Conservation (phyloP, 768 basidiomycete genomes). For the Lanmaoa pseudosensibilis region DNA sequence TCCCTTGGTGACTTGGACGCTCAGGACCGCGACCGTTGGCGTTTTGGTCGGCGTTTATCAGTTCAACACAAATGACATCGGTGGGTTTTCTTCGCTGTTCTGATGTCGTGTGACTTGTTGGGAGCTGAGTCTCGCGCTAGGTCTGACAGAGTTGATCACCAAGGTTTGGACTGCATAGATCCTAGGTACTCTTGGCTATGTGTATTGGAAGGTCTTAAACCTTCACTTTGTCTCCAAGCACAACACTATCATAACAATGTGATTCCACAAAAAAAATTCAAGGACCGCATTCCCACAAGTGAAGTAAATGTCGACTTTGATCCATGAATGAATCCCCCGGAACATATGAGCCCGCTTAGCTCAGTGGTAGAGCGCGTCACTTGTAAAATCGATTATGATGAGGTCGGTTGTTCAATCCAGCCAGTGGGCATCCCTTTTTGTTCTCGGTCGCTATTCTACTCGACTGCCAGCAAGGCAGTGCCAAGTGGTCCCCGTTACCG, state of each 20-base stretch:
- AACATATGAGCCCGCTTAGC: conserved; percentile 2
- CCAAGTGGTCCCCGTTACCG: neutral
- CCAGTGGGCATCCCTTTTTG: conserved; percentile 37
- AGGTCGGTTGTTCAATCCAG: conserved; percentile 48
- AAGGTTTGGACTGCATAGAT: conserved; percentile 78
- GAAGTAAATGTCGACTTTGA: neutral
- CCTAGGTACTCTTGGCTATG: neutral
- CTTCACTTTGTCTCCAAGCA: neutral
- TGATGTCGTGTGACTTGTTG: neutral
- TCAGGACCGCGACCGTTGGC: conserved; percentile 76
- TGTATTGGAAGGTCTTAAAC: neutral
- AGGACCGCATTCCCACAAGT: neutral
- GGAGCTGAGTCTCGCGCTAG: conserved; percentile 39
- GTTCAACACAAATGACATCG: conserved; percentile 98
- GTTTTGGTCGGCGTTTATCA: conserved; percentile 91
- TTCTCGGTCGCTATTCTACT: no score
- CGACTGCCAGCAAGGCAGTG: neutral
- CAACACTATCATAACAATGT: neutral
- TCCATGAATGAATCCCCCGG: neutral
- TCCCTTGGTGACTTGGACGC: conserved; percentile 65
- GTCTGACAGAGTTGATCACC: conserved; percentile 81
- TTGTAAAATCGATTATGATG: conserved; percentile 37
- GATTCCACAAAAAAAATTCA: neutral
- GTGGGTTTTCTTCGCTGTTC: conserved; percentile 48
- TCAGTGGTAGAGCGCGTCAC: conserved; percentile 44